These are phyloP conservation scores for Lyophyllum decastes DNA, from an alignment of 768 basidiomycete genomes.

Conservation along the genomic window DNA sequence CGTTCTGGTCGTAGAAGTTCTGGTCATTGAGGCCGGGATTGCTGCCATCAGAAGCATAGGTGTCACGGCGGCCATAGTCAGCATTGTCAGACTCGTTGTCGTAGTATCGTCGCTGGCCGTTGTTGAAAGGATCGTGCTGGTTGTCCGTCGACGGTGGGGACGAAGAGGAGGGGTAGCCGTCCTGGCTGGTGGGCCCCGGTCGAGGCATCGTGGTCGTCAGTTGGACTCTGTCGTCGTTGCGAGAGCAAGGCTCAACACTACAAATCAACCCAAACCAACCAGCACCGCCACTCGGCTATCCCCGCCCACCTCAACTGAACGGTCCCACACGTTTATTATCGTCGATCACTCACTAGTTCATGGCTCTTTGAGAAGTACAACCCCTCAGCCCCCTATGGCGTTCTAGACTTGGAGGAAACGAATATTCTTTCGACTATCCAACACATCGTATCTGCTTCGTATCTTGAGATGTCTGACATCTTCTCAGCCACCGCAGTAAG, in stretches of 20 bases:
- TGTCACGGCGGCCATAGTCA: constrained; percentile 67
- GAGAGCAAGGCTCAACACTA: constrained; percentile 14
- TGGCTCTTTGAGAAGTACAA: no score
- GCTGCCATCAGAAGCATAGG: constrained; percentile 71
- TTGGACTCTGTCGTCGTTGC: constrained; percentile 19
- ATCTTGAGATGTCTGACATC: not conserved
- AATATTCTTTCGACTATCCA: no score
- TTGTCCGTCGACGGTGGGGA: constrained; percentile 57
- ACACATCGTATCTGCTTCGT: no score
- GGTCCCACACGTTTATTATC: not conserved
- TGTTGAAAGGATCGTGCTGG: constrained; percentile 66
- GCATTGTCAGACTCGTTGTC: constrained; percentile 77
- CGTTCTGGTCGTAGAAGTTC: constrained; percentile 65
- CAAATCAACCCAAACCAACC: constrained; percentile 12
- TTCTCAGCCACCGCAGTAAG: not conserved
- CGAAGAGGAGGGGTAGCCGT: constrained; percentile 65
- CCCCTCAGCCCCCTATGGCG: no score
- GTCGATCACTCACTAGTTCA: not conserved
- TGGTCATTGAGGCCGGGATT: constrained; percentile 61
- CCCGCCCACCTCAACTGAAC: not conserved
- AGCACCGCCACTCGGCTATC: constrained; percentile 18
- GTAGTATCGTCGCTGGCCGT: constrained; percentile 54
- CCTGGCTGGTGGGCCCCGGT: constrained; percentile 57
- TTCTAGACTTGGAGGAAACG: no score
- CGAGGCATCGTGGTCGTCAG: constrained; percentile 51